Evolutionary conservation across 2,329 filamentous ascomycete species (phyloP), one percentile per base, ranked within the genome.

Genomic region (Orbilia quercus): DNA sequence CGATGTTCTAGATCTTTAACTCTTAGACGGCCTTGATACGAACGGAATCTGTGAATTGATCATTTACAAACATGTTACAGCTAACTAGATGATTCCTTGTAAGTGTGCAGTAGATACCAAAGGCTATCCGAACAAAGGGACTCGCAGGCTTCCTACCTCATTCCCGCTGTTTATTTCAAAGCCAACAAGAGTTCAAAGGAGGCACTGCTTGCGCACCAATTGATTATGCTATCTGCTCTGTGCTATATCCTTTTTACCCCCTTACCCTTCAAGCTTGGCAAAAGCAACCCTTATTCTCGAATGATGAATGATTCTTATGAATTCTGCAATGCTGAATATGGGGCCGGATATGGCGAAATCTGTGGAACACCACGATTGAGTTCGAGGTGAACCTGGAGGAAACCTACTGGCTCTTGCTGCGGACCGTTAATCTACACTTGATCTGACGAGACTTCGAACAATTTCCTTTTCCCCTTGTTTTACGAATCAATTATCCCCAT

Each of bases 231-330:
- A 9, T 31, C 9, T 4, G 9, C 9, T 31, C 9, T 31, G 28
- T 31, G 4, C 9, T 31, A 31, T 9, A 31, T 31, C 20, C 14
- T 38, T 44, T 58, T 5, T 57, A 12, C 51, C 22, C 14, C n/a
- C 9, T 22, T 31, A n/a, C n/a, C 20, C 44, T 47, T 12, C 18
- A 20, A n/a, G 38, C 16, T 48, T n/a, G 2, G n/a, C n/a, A 20
- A 44, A 51, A 22, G 12, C 34, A 40, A 31, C 28, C 28, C 4
- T 9, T 12, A 22, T 1, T 57, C 69, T 69, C 70, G 70, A 74
- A 67, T 74, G 70, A 74, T 74, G 70, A 74, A 67, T 74, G 64
- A 74, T 69, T 73, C 69, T 66, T 69, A 74, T 69, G 70, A 74
- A 69, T 74, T 74, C 70, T 74, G 70, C 70, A 74, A 74, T 74